phyloP scores from a whole-genome alignment of 495 filamentous ascomycete genomes.

The Trichoderma gamsii region DNA sequence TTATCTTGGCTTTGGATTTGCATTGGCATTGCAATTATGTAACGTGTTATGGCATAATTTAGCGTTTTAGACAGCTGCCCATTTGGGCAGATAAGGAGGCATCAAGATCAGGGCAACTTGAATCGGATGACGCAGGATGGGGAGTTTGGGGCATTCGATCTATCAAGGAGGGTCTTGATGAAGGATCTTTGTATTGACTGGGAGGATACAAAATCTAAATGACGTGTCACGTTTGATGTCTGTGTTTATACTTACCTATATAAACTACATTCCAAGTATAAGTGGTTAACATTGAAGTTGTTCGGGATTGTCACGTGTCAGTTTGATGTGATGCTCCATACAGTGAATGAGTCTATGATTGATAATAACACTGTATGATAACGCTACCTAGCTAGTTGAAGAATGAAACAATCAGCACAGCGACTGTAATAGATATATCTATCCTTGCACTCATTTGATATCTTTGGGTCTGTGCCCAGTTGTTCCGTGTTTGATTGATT shows the following conservation, averaged over 20 bases:
- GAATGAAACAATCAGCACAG: no score
- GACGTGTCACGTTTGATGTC: not conserved
- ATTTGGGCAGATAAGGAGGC: not conserved
- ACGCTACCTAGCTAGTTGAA: no score
- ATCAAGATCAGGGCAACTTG: constrained; percentile 13
- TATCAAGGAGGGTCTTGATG: not conserved
- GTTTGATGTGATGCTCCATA: not conserved
- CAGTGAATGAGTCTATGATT: not conserved
- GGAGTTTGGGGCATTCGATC: constrained; percentile 8
- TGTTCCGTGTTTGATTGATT: no score
- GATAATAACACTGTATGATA: no score
- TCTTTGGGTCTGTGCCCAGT: no score
- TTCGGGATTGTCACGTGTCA: not conserved
- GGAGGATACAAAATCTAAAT: not conserved
- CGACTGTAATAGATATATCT: no score
- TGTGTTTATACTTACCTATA: not conserved
- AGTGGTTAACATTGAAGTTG: not conserved
- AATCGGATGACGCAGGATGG: constrained; percentile 1
- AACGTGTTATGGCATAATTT: constrained; percentile 11
- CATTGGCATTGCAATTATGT: not conserved
- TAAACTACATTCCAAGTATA: not conserved
- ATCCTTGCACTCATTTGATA: no score
- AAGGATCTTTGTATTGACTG: not conserved
- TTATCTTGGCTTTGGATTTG: not conserved
- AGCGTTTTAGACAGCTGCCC: constrained; percentile 10